These are phyloP conservation scores for Quercus wislizeni DNA, from an alignment of 306 rosid species.

Conservation along the genomic window DNA sequence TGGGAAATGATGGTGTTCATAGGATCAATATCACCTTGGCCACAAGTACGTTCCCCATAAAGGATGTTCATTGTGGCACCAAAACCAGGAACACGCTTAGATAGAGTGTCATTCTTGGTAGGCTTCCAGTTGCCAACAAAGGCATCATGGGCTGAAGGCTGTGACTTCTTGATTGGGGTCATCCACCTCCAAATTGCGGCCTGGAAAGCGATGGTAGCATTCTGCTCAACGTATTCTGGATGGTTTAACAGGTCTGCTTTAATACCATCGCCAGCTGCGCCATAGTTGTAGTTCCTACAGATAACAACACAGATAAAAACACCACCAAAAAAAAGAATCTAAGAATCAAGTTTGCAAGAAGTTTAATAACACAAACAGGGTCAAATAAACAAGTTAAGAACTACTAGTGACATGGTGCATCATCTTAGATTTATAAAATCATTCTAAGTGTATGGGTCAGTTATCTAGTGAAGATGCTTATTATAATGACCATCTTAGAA, in stretches of 20 bases:
- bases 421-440: not conserved
- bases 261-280: conserved; percentile 70
- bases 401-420: not conserved
- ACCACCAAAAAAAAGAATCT: conserved; percentile 12
- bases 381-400: not conserved
- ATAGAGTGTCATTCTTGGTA: conserved; percentile 75
- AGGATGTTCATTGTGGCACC: conserved; percentile 93
- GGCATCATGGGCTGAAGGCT: conserved; percentile 83
- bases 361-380: not conserved
- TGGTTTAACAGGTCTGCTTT: conserved; percentile 65
- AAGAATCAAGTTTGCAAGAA: not conserved
- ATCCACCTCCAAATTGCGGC: conserved; percentile 93
- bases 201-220: conserved; percentile 92
- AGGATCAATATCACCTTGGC: conserved; percentile 70
- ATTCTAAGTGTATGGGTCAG: not conserved
- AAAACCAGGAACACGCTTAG: conserved; percentile 75
- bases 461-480: not conserved
- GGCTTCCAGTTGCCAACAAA: conserved; percentile 97
- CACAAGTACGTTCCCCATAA: conserved; percentile 74
- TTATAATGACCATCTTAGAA: not conserved
- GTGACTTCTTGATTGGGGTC: conserved; percentile 66
- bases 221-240: conserved; percentile 95
- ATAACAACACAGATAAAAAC: not conserved
- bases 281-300: conserved; percentile 88
- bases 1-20: conserved; percentile 86